Conservation (phyloP, 1,139 yeast species). For the Pichiaceae sp. region DNA sequence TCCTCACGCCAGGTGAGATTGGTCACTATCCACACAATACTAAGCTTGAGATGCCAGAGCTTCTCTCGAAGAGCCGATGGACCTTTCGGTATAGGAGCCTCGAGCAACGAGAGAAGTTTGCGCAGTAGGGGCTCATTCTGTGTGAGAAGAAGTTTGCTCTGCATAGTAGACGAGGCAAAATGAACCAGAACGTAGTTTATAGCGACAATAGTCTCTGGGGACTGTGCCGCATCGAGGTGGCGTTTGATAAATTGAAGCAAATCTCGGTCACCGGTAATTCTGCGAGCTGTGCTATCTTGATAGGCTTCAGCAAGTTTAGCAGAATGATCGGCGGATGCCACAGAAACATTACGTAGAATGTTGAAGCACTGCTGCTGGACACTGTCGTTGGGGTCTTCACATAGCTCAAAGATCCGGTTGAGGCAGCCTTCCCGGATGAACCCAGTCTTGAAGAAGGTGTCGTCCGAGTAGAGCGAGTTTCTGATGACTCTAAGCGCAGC, state of each 20-base stretch:
- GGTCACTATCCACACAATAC: conserved; percentile 51
- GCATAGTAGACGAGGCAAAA: conserved; percentile 45
- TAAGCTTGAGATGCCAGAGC: conserved; percentile 35
- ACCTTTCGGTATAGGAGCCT: conserved; percentile 26
- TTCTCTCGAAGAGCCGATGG: conserved; percentile 22
- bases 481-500: conserved; percentile 50
- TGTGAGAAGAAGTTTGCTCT: conserved; percentile 36
- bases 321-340: conserved; percentile 51
- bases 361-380: conserved; percentile 65
- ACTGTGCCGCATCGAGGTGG: conserved; percentile 23
- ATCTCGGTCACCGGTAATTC: conserved; percentile 22
- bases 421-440: conserved; percentile 41
- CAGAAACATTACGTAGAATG: conserved; percentile 65
- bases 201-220: conserved; percentile 33
- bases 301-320: conserved; percentile 31
- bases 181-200: conserved; percentile 49
- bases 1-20: conserved; percentile 47
- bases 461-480: conserved; percentile 43
- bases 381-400: conserved; percentile 39
- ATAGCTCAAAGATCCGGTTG: conserved; percentile 39
- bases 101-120: conserved; percentile 26
- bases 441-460: conserved; percentile 21
- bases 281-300: conserved; percentile 12
- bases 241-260: conserved; percentile 29
- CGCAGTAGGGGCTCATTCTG: conserved; percentile 32